These are phyloP conservation scores for Piper longum DNA, from an alignment of 164 flowering plant genomes.

Conservation along the genomic window DNA sequence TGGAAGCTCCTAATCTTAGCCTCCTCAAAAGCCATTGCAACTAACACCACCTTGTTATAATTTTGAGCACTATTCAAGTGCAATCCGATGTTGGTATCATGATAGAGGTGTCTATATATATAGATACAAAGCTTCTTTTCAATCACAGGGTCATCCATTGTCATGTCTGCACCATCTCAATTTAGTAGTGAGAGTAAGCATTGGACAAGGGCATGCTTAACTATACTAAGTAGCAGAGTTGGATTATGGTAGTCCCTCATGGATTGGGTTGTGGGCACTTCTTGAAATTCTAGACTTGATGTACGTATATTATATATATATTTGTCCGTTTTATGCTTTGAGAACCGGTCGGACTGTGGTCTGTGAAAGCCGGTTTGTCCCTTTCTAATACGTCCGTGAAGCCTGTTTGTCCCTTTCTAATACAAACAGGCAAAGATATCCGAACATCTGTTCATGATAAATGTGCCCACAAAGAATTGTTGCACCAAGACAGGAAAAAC, in stretches of 20 bases:
- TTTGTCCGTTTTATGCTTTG: too few species aligned
- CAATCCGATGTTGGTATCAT: not conserved
- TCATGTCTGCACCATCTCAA: not conserved
- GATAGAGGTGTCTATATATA: not conserved
- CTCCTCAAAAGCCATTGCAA: slow-evolving; percentile 12
- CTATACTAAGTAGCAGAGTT: not conserved
- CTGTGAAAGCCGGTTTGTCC: not conserved
- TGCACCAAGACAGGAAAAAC: too few species aligned
- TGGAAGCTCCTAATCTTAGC: slow-evolving; percentile 35
- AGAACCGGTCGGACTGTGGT: not conserved
- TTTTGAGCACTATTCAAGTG: not conserved
- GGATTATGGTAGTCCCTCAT: not conserved
- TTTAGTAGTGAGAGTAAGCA: not conserved
- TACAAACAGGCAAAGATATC: not conserved
- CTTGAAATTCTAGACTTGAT: not conserved
- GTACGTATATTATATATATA: too few species aligned
- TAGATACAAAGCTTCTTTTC: not conserved
- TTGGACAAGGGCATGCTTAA: not conserved
- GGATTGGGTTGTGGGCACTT: not conserved
- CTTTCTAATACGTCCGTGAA: not conserved
- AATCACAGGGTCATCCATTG: not conserved
- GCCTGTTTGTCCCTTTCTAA: not conserved
- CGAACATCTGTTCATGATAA: not conserved
- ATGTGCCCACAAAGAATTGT: not conserved
- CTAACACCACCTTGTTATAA: not conserved